Evolutionary conservation across 2,329 filamentous ascomycete genomes (phyloP), one percentile per base, ranked within the genome.

Genomic region (Fusarium nelsonii): DNA sequence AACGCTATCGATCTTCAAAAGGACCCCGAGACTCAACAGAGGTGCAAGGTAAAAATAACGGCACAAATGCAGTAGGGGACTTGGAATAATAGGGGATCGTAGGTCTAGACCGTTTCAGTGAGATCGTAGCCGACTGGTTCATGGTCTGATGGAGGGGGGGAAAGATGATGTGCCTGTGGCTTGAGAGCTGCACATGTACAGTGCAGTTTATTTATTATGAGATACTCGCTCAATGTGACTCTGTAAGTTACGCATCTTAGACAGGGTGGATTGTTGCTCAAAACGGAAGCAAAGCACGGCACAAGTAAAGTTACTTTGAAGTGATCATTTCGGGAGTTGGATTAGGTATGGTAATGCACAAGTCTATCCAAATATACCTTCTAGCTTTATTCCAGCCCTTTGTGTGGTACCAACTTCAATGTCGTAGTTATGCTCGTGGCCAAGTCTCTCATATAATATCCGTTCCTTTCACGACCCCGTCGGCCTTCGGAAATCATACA

Each of bases 121-220:
- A 70, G 67, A 63, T 9, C 68, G 63, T 60, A 45, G 59, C 40
- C 55, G 56, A 40, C 20, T 30, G 37, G 32, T 50, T 44, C 46
- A 73, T 70, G 60, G 62, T 70, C 63, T 68, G 70, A 72, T 63
- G 65, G 59, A 55, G 55, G 56, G 53, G 44, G 39, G 50, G 2
- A n/a, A 28, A 39, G 26, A 48, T 53, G 49, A 26, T 49, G 54
- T 64, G 37, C 58, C 44, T 46, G 45, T 52, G 46, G 43, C 50
- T 60, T 55, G 23, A 23, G 20, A 50, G 12, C 23, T 49, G 20
- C 32, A 26, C 46, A 49, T 49, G 32, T 56, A 56, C 30, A 34
- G 32, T 36, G 23, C 46, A 36, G 32, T 36, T 16, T 45, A 61
- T 60, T 18, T 46, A 49, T 32, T n/a, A 30, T 62, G 37, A 11